Evolutionary conservation across 495 filamentous ascomycete species (phyloP).

Genomic region (Talaromyces ruber): DNA sequence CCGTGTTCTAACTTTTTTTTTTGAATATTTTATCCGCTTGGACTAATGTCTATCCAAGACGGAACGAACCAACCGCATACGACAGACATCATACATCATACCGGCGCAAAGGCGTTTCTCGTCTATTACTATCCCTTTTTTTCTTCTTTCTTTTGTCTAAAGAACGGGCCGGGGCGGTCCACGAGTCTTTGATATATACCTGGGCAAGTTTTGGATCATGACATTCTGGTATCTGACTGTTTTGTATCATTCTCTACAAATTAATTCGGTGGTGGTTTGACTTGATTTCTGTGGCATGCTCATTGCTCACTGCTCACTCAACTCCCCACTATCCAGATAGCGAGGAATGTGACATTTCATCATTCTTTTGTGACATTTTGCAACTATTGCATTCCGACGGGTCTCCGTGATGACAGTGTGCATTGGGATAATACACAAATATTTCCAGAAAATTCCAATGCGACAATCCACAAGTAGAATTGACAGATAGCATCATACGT

Average conservation of each 20-base stretch:
- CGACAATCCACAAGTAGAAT: background rate
- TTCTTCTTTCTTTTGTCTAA: background rate
- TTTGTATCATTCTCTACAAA: background rate
- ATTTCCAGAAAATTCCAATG: background rate
- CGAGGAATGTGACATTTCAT: background rate
- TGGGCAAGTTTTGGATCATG: background rate
- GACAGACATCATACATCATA: background rate
- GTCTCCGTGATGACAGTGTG: background rate
- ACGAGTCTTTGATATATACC: background rate
- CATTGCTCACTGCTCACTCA: no score
- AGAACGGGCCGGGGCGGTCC: background rate
- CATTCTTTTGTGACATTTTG: background rate
- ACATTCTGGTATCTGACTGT: background rate
- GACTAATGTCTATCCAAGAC: background rate
- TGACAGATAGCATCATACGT: background rate
- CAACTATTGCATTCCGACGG: background rate
- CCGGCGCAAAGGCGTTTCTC: conserved; percentile 1
- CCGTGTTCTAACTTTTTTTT: background rate
- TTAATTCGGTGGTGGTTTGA: background rate
- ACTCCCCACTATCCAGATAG: background rate
- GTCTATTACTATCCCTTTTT: background rate
- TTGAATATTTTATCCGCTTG: background rate
- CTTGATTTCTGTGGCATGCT: background rate
- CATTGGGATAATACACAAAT: background rate
- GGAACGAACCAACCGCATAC: background rate